phyloP scores from a whole-genome alignment of 768 basidiomycete genomes.

The Boletus subcaerulescens region DNA sequence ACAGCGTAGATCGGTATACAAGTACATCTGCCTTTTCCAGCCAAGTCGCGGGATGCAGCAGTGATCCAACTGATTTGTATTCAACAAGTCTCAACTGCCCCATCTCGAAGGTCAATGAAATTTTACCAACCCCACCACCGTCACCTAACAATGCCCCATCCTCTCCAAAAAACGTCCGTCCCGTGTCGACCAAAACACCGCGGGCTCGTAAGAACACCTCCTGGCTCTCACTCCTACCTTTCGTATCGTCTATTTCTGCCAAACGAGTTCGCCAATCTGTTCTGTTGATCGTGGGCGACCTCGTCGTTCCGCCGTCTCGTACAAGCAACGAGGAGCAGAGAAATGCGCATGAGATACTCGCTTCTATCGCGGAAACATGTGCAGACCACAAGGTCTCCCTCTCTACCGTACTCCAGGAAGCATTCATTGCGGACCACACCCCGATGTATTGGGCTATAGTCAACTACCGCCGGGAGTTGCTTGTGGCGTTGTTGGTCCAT shows the following conservation, averaged over 20 bases:
- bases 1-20: neutral
- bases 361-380: conserved; percentile 62
- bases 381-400: conserved; percentile 44
- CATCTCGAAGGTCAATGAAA: neutral
- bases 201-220: conserved; percentile 11
- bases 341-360: conserved; percentile 42
- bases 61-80: too few relatives aligned
- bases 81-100: neutral
- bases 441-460: conserved; percentile 32
- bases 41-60: neutral
- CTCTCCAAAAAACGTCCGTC: neutral
- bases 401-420: conserved; percentile 27
- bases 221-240: conserved; percentile 31
- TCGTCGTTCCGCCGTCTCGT: conserved; percentile 32
- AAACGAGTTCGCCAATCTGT: conserved; percentile 53
- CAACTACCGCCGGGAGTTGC: conserved; percentile 36
- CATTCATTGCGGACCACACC: conserved; percentile 21
- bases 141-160: neutral
- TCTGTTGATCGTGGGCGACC: conserved; percentile 49
- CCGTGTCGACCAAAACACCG: neutral
- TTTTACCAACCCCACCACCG: neutral
- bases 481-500: conserved; percentile 52
- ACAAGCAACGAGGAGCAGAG: neutral
- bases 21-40: neutral
- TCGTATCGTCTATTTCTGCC: conserved; percentile 27